Base-by-base conservation (phyloP, 768 basidiomycete genomes). In the Podaxis rugospora region DNA sequence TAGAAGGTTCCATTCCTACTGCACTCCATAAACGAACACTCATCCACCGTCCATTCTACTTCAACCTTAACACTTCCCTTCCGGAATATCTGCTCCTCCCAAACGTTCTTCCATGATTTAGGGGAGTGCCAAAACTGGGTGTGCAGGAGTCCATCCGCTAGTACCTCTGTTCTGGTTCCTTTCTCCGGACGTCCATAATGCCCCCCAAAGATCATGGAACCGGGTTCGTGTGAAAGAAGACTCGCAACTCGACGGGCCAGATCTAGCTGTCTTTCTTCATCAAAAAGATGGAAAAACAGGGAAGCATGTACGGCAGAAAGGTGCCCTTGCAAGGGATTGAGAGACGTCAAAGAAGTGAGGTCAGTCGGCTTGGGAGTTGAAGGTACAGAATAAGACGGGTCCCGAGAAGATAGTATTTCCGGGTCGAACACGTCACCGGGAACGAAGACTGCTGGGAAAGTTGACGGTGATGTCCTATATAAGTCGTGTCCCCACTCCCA, bases 401-500 rank as follows among this genome's bases (percentile, higher is more conserved):
- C 66, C 0, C 65, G 65, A 5, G 75, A 72, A 4, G 66, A 66
- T 32, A 87, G 74, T 55, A 81, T 73, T 2, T 64, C 59, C 6
- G 77, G 69, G 62, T 86, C 77, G 46, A 89, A 79, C 0, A 70
- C 75, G 62, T 89, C 78, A 0, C 87, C 88, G 10, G 76, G 69
- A 16, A 89, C 55, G 66, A 89, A 89, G 0, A 73, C 68, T 0
- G 76, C 82, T 1, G 84, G 82, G 69, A 84, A 88, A 0, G 78
- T 75, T 37, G 78, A 71, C 0, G 80, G 77, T 0, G 75, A 82
- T 3, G 80, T 76, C 55, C 69, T 77, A 72, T 87, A 90, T 11
- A 89, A 75, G 44, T 81, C 74, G 62, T 88, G 85, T 1, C 87
- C 87, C 4, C 80, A 74, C 6, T 82, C 75, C 86, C 86, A 88